phyloP scores from a whole-genome alignment of 176 grass and related monocot species.

The Calamus simplicifolius region DNA sequence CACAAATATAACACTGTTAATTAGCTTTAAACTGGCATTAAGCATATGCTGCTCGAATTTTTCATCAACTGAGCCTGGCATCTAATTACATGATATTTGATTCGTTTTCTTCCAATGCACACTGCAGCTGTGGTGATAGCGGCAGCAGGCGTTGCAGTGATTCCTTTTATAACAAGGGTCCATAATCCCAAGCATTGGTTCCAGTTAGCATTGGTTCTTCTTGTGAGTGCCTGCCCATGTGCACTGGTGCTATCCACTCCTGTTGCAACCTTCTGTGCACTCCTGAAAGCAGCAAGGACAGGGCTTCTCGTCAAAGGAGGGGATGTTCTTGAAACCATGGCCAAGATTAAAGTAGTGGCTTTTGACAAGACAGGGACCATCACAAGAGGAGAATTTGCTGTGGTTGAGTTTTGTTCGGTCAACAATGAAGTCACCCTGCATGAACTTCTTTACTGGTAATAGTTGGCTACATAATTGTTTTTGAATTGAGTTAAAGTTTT shows the following conservation, averaged over 20 bases:
- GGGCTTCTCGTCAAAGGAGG: conserved; percentile 93
- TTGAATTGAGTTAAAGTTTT: neutral
- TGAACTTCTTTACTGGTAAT: conserved; percentile 69
- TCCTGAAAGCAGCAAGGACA: conserved; percentile 58
- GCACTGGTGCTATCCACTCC: conserved; percentile 89
- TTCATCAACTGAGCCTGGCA: too few species aligned
- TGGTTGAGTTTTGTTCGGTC: conserved; percentile 48
- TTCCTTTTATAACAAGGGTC: conserved; percentile 40
- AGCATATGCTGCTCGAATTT: too few species aligned
- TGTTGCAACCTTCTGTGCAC: conserved; percentile 82
- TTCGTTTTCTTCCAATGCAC: conserved; percentile 16
- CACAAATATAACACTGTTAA: too few species aligned
- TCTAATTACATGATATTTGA: neutral
- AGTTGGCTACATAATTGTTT: neutral
- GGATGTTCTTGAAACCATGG: conserved; percentile 78
- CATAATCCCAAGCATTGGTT: conserved; percentile 53
- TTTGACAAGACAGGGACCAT: conserved; percentile 97
- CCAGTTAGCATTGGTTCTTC: conserved; percentile 63
- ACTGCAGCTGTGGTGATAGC: conserved; percentile 66
- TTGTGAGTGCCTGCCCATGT: conserved; percentile 91
- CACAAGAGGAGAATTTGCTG: conserved; percentile 79
- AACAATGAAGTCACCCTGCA: conserved; percentile 23
- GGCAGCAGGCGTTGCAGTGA: conserved; percentile 46
- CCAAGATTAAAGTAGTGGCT: conserved; percentile 54
- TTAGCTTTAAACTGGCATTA: too few species aligned